Base-by-base conservation (phyloP, 441 rosid genomes). In the Adansonia madagascariensis region DNA sequence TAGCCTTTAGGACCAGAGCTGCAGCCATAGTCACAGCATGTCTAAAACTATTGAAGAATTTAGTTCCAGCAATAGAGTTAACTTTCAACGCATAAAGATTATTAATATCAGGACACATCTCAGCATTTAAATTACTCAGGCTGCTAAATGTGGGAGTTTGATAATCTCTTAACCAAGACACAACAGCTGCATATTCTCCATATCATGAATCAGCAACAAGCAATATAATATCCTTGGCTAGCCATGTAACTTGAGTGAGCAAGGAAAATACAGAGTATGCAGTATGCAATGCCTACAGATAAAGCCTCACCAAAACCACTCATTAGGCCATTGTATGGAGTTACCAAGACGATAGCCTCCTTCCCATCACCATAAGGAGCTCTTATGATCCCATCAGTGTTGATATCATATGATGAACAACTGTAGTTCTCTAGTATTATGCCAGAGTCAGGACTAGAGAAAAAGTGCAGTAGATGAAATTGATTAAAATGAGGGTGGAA, bases 331-430 rank as follows among this genome's bases (percentile, higher is more conserved):
- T 90, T 85, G 83, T 86, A 94, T 68, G 97, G 97, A 63, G 99
- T 92, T 74, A 91, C 97, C 87, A 96, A 83, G 55, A 94, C 97
- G 70, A 96, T 90, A 84, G 97, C 88, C 86, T 96, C 98, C 80
- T 92, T 96, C 68, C 99, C 98, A 66, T 94, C 99, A 78, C 95
- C 98, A 43, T 87, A 92, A 56, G 98, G 92, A 67, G 99, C 98
- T 89, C 98, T 91, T 81, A 92, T 86, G 66, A 94, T 90, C 76
- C 98, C 99, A 70, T 86, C 87, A 73, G 85, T 81, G 61, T 89
- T 92, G 79, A 92, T 65, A 4, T 94, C 94, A 77, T 87, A 82
- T 8, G 87, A 82, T 11, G 89, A 84, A 83, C 94, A 91, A 69
- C 86, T 91, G 20, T 80, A 79, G 80, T 88, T 91, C 77, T 82